Base-by-base conservation (phyloP, 1,139 yeast genomes). In the Protomyces pachydermus region DNA sequence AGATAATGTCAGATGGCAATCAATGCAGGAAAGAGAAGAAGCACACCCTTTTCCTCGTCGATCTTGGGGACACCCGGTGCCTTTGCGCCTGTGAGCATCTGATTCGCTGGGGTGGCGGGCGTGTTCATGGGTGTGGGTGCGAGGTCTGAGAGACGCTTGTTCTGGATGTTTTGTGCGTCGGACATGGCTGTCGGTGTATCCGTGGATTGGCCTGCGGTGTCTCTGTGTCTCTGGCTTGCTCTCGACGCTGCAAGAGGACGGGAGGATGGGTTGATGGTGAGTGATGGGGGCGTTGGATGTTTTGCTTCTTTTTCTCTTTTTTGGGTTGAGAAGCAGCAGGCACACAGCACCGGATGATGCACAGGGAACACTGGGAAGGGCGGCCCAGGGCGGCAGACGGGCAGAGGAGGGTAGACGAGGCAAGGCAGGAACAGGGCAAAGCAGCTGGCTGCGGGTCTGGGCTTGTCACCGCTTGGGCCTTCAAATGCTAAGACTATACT, bases 61-160 rank as follows among this genome's bases (percentile, higher is more conserved):
- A 90, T 90, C 57, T 96, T 87, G 37, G 91, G 84, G 66, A 88
- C 86, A 9, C 84, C 80, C 16, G 96, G 96, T 68, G 85, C 83
- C 68, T 85, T 83, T 32, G 76, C 76, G 35, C 75, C 76, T 9
- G 82, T 85, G 74, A 88, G 80, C 75, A 84, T 91, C 60, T 93
- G 87, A 68, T 84, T 85, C 56, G 89, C 83, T 52, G 88, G 88
- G 37, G 96, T 86, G 3, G 98, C 88, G 28, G 99, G 99, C 1
- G 99, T 93, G 80, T 93, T 93, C 75, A 95, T 98, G 12, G 99
- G 99, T 1, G 99, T 93, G 60, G 99, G 98, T 3, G 98, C 98
- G 37, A 91, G 84, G 74, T 88, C 90, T 73, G 87, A 86, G 70
- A 84, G 77, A 73, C 85, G 76, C 78, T 81, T 74, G 72, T 72